Conservation (phyloP, 176 grass and related monocot genomes). For the Aegilops sharonensis region DNA sequence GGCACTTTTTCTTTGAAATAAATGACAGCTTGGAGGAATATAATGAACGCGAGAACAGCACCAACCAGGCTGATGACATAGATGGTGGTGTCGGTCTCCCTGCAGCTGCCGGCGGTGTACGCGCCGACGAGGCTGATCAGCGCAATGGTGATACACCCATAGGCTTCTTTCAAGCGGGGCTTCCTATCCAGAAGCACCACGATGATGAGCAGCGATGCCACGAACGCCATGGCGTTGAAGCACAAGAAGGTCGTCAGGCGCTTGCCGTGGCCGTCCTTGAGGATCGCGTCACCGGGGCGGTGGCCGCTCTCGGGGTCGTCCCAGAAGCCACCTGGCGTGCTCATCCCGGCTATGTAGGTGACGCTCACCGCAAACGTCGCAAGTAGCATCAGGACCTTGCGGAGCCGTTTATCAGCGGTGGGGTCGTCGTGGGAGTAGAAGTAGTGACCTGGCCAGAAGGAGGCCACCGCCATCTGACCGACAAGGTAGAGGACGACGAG, state of each 20-base stretch:
- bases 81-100: neutral
- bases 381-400: slow-evolving; percentile 38
- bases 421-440: neutral
- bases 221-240: slow-evolving; percentile 34
- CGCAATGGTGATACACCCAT: neutral
- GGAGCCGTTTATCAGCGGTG: neutral
- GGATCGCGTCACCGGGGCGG: neutral
- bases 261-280: neutral
- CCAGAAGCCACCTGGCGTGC: slow-evolving; percentile 24
- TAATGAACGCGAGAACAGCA: neutral
- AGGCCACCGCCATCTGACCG: neutral
- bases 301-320: neutral
- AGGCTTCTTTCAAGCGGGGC: neutral
- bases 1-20: too few species aligned
- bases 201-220: slow-evolving; percentile 31
- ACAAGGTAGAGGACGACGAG: neutral
- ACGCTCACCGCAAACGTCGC: slow-evolving; percentile 22
- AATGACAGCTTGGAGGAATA: neutral
- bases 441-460: neutral
- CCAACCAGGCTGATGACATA: neutral
- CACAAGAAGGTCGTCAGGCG: slow-evolving; percentile 8
- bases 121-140: slow-evolving; percentile 9
- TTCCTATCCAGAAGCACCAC: slow-evolving; percentile 14
- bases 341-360: slow-evolving; percentile 39
- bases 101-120: slow-evolving; percentile 20